Evolutionary conservation across 495 filamentous ascomycete genomes (phyloP), one percentile per base, ranked within the genome.

Genomic region (Saxophila tyrrhenica): DNA sequence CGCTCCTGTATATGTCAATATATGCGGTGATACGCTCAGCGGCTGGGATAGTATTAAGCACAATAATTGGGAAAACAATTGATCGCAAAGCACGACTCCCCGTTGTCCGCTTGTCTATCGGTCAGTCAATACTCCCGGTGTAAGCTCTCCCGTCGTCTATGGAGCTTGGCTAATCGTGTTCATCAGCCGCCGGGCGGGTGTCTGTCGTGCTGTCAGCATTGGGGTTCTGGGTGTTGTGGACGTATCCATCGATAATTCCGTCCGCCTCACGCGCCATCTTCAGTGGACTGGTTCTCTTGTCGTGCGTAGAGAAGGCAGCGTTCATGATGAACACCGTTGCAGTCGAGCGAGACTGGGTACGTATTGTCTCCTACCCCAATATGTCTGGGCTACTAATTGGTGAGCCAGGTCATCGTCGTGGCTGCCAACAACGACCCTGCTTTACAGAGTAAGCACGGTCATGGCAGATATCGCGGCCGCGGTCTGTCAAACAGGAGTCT

Each of bases 261-360:
- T 13, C 7, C 5, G 24, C 15, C 38, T 25, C 32, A 29, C 64
- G 58, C 19, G 17, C 32, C 21, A 10, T 24, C 17, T 65, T 55
- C 55, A 59, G 64, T 5, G 44, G 69, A 1, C 67, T 77, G 13
- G 65, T 73, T 1, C 21, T 76, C 1, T 64, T 83, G 3, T 79
- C 78, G 3, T 78, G 78, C 47, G 52, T 81, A 3, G 81, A 84
- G 61, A 82, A 81, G 57, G 56, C 82, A 35, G 64, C 66, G 24
- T 66, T 75, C 0, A 62, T 71, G 10, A 67, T 75, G 48, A 86
- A 85, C 62, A 71, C 77, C 10, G 71, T 87, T 0, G 70, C 82
- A 0, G 76, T 86, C 9, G 82, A 85, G 65, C 67, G 77, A 57
- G 83, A 87, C 57, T 87, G 83, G 82, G 70, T 70, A 8, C 68